Evolutionary conservation across 2,329 filamentous ascomycete genomes (phyloP).

Genomic region (Ophiosphaerella korrae): DNA sequence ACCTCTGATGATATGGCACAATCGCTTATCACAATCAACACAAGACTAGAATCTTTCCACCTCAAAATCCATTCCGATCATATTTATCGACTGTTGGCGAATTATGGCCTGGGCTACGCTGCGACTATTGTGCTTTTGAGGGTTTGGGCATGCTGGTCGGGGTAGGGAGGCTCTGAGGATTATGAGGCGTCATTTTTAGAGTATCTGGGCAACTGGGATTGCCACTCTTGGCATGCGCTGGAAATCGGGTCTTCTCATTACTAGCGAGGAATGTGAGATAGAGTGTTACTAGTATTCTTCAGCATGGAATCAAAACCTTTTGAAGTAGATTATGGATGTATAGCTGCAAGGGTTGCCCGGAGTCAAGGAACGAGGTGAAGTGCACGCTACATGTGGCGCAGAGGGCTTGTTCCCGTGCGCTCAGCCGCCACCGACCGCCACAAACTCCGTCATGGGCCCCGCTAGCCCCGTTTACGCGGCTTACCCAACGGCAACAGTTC

Average conservation of each 20-base stretch:
- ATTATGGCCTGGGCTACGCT: background rate
- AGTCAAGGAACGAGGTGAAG: too few relatives aligned
- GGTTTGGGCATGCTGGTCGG: background rate
- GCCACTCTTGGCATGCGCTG: background rate
- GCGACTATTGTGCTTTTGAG: background rate
- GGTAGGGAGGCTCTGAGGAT: background rate
- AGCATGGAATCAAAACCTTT: background rate
- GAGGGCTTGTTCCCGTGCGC: background rate
- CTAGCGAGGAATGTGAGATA: background rate
- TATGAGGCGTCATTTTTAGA: background rate
- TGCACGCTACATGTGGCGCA: background rate
- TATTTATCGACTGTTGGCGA: too few relatives aligned
- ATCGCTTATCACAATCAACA: too few relatives aligned
- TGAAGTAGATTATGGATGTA: background rate
- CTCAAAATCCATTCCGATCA: too few relatives aligned
- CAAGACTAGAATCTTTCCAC: too few relatives aligned
- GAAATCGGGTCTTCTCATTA: background rate
- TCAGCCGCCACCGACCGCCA: constrained; percentile 9
- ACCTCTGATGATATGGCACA: too few relatives aligned
- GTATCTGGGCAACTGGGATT: background rate
- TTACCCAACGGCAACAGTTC: constrained; percentile 20
- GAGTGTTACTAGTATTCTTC: too few relatives aligned
- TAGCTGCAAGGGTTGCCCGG: background rate
- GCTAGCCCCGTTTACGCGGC: constrained; percentile 5
- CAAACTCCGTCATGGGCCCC: constrained; percentile 21